Conservation (phyloP, 805 yeast genomes). For the Metschnikowia cerradonensis region DNA sequence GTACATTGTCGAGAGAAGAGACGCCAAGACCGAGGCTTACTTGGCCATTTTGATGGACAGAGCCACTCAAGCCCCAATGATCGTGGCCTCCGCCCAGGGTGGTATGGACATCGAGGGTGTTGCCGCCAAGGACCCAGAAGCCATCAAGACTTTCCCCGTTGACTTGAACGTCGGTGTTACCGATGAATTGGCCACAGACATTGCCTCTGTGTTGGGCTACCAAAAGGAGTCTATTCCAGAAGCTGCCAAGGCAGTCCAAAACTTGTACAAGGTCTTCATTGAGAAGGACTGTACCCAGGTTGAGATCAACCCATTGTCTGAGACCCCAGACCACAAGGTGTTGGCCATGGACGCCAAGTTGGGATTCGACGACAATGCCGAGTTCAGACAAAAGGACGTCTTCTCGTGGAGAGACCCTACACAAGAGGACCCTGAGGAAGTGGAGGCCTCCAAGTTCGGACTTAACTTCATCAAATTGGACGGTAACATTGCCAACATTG, state of each 20-base stretch:
- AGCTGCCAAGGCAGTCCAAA: slow-evolving; percentile 83
- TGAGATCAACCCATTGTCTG: slow-evolving; percentile 97
- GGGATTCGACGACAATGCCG: slow-evolving; percentile 95
- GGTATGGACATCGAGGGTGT: slow-evolving; percentile 99
- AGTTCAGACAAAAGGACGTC: slow-evolving; percentile 90
- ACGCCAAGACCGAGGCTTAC: slow-evolving; percentile 92
- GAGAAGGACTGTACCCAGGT: slow-evolving; percentile 97
- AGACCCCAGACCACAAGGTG: slow-evolving; percentile 84
- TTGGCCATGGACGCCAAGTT: slow-evolving; percentile 99
- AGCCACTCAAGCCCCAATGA: slow-evolving; percentile 80
- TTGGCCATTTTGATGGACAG: slow-evolving; percentile 94
- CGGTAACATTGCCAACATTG: slow-evolving; percentile 98
- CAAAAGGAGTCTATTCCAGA: slow-evolving; percentile 70
- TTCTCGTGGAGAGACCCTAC: slow-evolving; percentile 95
- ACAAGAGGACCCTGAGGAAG: slow-evolving; percentile 98
- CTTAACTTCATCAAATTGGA: slow-evolving; percentile 95
- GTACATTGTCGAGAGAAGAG: slow-evolving; percentile 90
- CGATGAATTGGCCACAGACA: slow-evolving; percentile 64
- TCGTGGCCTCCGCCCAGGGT: slow-evolving; percentile 96
- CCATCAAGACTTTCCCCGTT: slow-evolving; percentile 84
- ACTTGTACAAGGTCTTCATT: slow-evolving; percentile 80
- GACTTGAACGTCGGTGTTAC: slow-evolving; percentile 78
- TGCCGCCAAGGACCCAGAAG: slow-evolving; percentile 84
- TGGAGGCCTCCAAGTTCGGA: slow-evolving; percentile 83
- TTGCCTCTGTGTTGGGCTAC: slow-evolving; percentile 82